phyloP scores from a whole-genome alignment of 148 eudicot genomes.

The Simmondsia chinensis region DNA sequence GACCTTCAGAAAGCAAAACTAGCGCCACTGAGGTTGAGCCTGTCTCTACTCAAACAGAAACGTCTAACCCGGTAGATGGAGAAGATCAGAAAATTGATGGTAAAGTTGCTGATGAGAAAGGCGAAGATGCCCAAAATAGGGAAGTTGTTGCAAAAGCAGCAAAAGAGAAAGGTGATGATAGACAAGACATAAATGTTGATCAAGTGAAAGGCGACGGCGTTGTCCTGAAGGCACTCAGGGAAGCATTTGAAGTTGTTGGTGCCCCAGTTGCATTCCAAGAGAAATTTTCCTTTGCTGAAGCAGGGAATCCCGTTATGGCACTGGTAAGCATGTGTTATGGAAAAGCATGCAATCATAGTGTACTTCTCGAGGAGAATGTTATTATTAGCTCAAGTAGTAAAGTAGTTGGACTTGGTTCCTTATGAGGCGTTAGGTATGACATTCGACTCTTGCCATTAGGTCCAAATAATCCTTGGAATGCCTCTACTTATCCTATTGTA shows the following conservation, averaged over 20 bases:
- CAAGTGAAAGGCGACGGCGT: conserved; percentile 30
- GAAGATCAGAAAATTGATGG: conserved; percentile 20
- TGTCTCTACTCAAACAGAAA: conserved; percentile 28
- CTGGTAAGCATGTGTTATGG: conserved; percentile 40
- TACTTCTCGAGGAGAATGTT: not conserved
- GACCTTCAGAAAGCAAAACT: conserved; percentile 19
- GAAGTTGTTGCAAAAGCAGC: too few relatives aligned
- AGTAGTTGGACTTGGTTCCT: too few relatives aligned
- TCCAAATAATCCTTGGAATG: too few relatives aligned
- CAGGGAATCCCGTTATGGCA: conserved; percentile 93
- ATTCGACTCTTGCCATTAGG: too few relatives aligned
- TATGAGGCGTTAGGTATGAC: too few relatives aligned
- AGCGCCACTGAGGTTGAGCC: conserved; percentile 27
- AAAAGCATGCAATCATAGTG: not conserved
- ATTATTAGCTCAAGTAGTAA: not conserved
- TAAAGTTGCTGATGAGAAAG: too few relatives aligned
- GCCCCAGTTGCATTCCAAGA: conserved; percentile 35
- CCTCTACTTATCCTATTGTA: too few relatives aligned
- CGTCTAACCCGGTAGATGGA: conserved; percentile 24
- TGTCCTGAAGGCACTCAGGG: conserved; percentile 70
- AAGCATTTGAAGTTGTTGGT: conserved; percentile 86
- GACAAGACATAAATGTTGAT: too few relatives aligned
- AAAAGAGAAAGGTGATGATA: too few relatives aligned
- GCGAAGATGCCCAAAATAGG: too few relatives aligned
- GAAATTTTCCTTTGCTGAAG: conserved; percentile 72